Conservation (phyloP, 2,329 filamentous ascomycete genomes). For the Aspergillus eucalypticola region DNA sequence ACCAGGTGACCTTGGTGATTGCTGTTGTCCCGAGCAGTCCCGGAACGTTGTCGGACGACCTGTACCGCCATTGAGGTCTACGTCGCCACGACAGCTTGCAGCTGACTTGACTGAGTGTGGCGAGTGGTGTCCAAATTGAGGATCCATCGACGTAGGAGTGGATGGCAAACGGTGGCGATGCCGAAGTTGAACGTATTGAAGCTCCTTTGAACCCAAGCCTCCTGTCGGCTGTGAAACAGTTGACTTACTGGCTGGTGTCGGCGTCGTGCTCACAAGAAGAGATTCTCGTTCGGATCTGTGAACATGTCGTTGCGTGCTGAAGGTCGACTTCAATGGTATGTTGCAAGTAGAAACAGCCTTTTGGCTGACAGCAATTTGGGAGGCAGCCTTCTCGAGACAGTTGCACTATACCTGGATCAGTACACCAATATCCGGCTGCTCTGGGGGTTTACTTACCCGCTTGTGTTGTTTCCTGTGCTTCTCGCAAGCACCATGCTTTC, state of each 20-base stretch:
- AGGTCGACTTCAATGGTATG: constrained; percentile 3
- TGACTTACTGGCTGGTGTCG: background rate
- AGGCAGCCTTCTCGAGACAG: constrained; percentile 39
- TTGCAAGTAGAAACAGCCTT: constrained; percentile 16
- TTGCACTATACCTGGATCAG: constrained; percentile 37
- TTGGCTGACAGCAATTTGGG: constrained; percentile 19
- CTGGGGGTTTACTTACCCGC: constrained; percentile 31
- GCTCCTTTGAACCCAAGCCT: background rate
- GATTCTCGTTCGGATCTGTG: background rate
- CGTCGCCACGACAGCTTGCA: background rate
- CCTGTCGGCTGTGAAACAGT: background rate
- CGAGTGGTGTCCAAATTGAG: background rate
- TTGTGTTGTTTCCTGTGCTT: constrained; percentile 49
- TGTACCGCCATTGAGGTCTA: background rate
- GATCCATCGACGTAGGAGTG: background rate
- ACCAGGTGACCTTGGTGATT: background rate
- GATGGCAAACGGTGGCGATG: background rate
- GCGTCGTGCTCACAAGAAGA: background rate
- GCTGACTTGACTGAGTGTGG: background rate
- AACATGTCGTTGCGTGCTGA: constrained; percentile 7
- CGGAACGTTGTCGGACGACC: background rate
- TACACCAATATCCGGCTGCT: background rate
- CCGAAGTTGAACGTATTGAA: background rate
- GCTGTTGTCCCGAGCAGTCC: background rate
- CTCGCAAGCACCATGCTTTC: constrained; percentile 45